Percentiles rank a stretch among this genome's conserved stretches.
Conservation (phyloP, 1,284 basidiomycete species). For the Cryptococcus sp. region DNA sequence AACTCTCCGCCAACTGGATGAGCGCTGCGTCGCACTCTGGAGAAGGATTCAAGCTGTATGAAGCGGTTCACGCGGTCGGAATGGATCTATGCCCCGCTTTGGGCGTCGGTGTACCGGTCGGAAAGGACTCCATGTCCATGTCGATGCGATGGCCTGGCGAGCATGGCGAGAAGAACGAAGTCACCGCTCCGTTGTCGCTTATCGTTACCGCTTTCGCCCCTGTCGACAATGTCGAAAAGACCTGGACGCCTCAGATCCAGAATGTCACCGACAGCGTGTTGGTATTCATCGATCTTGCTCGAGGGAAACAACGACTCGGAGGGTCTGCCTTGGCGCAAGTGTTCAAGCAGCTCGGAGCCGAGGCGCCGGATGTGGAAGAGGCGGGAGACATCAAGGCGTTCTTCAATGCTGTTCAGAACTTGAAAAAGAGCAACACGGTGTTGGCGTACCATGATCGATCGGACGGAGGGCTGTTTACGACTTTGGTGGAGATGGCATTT, state of each 20-base stretch:
- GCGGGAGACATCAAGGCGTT: constrained; percentile 71
- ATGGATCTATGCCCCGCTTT: constrained; percentile 92
- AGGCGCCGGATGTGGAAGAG: constrained; percentile 83
- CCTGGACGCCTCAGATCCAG: constrained; percentile 89
- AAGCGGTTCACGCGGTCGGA: constrained; percentile 87
- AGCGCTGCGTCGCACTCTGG: constrained; percentile 85
- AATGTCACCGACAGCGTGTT: constrained; percentile 62
- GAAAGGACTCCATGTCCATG: constrained; percentile 99
- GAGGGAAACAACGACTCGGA: constrained; percentile 77
- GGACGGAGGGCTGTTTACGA: constrained; percentile 90
- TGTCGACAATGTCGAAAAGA: constrained; percentile 68
- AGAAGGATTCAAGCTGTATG: constrained; percentile 86
- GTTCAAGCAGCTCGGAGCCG: constrained; percentile 85
- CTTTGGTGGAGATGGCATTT: constrained; percentile 93
- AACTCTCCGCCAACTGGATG: constrained; percentile 99
- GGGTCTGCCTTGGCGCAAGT: constrained; percentile 95
- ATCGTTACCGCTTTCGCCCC: constrained; percentile 93
- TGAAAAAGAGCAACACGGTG: constrained; percentile 62
- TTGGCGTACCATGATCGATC: constrained; percentile 97
- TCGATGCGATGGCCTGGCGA: constrained; percentile 83
- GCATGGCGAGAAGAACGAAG: constrained; percentile 63
- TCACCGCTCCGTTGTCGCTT: constrained; percentile 84
- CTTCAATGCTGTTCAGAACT: constrained; percentile 65
- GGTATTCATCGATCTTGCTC: constrained; percentile 84
- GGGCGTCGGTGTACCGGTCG: constrained; percentile 91